Evolutionary conservation across 441 rosid genomes (phyloP).

Genomic region (Eutrema salsugineum): DNA sequence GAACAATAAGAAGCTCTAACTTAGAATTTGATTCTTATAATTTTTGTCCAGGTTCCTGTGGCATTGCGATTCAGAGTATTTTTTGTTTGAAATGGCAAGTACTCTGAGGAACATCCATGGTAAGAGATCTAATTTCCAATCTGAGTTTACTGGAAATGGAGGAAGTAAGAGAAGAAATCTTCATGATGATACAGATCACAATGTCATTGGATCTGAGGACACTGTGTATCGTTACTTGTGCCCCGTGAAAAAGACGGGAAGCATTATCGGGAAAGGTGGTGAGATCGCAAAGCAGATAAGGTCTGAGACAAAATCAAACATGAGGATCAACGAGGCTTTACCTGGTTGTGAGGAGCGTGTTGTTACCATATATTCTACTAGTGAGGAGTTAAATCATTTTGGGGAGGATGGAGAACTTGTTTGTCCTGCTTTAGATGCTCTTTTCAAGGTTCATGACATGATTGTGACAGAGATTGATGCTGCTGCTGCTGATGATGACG

Average conservation of each 20-base stretch:
- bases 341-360: constrained; percentile 69
- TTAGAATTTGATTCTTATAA: background rate
- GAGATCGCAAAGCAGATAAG: constrained; percentile 65
- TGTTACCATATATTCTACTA: constrained; percentile 56
- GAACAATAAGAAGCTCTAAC: background rate
- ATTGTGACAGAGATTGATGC: constrained; percentile 19
- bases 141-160: constrained; percentile 56
- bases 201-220: constrained; percentile 51
- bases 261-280: constrained; percentile 72
- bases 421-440: constrained; percentile 73
- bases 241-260: constrained; percentile 60
- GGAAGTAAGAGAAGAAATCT: constrained; percentile 67
- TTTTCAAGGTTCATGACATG: constrained; percentile 63
- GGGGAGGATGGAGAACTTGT: constrained; percentile 52
- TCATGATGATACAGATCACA: constrained; percentile 58
- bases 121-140: constrained; percentile 55
- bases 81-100: constrained; percentile 42
- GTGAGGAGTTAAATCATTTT: constrained; percentile 46
- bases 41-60: background rate
- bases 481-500: constrained; percentile 26
- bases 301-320: constrained; percentile 56
- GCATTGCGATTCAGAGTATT: background rate
- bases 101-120: constrained; percentile 53
- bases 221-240: constrained; percentile 64
- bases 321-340: constrained; percentile 60